Percentiles rank a stretch among this genome's conserved stretches.
phyloP scores from a whole-genome alignment of 2,329 filamentous ascomycete species.

The Diplodia mutila region DNA sequence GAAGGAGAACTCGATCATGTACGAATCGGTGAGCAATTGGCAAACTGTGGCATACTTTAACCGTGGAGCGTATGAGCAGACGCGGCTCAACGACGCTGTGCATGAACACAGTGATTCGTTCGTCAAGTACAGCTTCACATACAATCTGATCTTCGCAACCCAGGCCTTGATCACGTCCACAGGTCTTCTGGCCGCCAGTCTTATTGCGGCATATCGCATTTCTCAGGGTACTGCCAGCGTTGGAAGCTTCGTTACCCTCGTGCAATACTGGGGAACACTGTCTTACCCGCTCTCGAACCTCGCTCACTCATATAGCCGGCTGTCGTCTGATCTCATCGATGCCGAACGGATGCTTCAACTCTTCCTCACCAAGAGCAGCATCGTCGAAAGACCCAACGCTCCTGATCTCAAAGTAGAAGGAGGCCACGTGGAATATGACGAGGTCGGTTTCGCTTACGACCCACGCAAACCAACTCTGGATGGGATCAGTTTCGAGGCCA shows the following conservation, averaged over 20 bases:
- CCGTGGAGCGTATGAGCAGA: conserved; percentile 56
- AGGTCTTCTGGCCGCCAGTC: conserved; percentile 54
- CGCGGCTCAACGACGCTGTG: conserved; percentile 51
- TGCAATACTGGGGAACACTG: conserved; percentile 64
- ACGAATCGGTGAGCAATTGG: conserved; percentile 64
- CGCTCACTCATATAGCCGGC: conserved; percentile 24
- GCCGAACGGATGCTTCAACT: conserved; percentile 29
- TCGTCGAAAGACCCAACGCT: conserved; percentile 22
- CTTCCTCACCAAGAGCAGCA: conserved; percentile 26
- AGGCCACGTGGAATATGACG: conserved; percentile 58
- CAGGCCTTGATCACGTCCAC: conserved; percentile 54
- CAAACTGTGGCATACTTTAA: conserved; percentile 65
- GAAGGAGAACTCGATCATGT: conserved; percentile 58
- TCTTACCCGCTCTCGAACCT: conserved; percentile 52
- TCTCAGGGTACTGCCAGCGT: conserved; percentile 43
- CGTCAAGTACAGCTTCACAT: conserved; percentile 37
- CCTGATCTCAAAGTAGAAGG: conserved; percentile 47
- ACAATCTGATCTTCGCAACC: conserved; percentile 35
- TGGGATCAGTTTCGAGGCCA: conserved; percentile 53
- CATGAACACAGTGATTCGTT: conserved; percentile 42
- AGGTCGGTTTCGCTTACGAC: conserved; percentile 62
- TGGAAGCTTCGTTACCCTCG: conserved; percentile 67
- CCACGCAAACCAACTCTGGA: conserved; percentile 55
- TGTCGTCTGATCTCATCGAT: conserved; percentile 28
- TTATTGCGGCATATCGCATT: conserved; percentile 61